These are phyloP conservation scores for Knufia fluminis DNA, from an alignment of 2,329 filamentous ascomycete genomes.

Conservation along the genomic window DNA sequence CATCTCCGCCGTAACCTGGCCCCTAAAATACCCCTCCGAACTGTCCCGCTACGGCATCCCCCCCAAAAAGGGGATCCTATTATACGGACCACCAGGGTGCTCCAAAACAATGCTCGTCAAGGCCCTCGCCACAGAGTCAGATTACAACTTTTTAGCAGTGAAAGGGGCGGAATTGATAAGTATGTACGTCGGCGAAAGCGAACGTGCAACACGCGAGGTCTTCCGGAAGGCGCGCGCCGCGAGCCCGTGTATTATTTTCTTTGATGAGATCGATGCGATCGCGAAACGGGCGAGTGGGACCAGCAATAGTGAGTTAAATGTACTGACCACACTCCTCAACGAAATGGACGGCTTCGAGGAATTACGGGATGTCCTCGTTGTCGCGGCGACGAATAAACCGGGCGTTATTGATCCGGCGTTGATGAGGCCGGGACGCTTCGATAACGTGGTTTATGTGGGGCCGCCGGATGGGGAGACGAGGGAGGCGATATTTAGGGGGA, in stretches of 20 bases:
- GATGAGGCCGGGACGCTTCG: conserved; percentile 75
- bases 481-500: conserved; percentile 64
- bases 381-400: conserved; percentile 86
- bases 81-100: conserved; percentile 89
- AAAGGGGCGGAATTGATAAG: conserved; percentile 89
- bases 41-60: conserved; percentile 44
- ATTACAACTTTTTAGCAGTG: conserved; percentile 87
- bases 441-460: conserved; percentile 75
- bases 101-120: conserved; percentile 90
- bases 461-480: conserved; percentile 66
- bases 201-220: conserved; percentile 72
- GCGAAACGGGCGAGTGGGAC: conserved; percentile 44
- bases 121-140: conserved; percentile 80
- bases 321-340: conserved; percentile 79
- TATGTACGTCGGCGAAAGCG: conserved; percentile 95
- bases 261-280: conserved; percentile 91
- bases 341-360: conserved; percentile 94
- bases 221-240: conserved; percentile 81
- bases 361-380: conserved; percentile 70
- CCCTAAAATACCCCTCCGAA: conserved; percentile 44
- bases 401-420: conserved; percentile 78
- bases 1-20: conserved; percentile 49
- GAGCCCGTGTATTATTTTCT: conserved; percentile 87
- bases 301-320: conserved; percentile 62
- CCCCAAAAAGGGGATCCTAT: conserved; percentile 70